Percentiles rank a stretch among this genome's conserved stretches.
Conservation (phyloP, 2,329 filamentous ascomycete genomes). For the Hortaea werneckii region DNA sequence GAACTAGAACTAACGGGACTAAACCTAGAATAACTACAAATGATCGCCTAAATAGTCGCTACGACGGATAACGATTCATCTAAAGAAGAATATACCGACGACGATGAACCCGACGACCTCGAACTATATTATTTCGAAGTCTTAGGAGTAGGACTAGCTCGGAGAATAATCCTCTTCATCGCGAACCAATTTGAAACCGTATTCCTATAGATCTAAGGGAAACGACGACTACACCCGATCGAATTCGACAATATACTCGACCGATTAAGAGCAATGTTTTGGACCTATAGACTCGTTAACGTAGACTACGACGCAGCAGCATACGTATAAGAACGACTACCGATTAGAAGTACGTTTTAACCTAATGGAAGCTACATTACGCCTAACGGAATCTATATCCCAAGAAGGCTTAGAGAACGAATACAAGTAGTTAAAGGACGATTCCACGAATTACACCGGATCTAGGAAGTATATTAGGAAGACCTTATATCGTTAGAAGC, state of each 20-base stretch:
- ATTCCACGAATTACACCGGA: neutral
- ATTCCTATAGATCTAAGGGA: neutral
- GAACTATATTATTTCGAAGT: no score
- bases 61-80: no score
- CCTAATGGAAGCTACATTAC: constrained; percentile 1
- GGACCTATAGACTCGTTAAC: constrained; percentile 3
- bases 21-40: no score
- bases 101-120: no score
- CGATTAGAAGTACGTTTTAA: constrained; percentile 5
- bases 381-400: constrained; percentile 3
- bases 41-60: no score
- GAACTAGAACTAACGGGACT: no score
- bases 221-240: constrained; percentile 3
- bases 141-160: no score
- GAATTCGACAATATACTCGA: neutral
- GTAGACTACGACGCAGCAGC: neutral
- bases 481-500: neutral
- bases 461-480: neutral
- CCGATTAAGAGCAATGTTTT: constrained; percentile 4
- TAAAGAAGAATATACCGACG: no score
- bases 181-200: no score
- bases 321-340: constrained; percentile 4
- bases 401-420: constrained; percentile 1
- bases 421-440: neutral
- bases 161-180: no score